phyloP scores from a whole-genome alignment of 2,329 filamentous ascomycete genomes.

The Myriosclerotinia duriaeana region DNA sequence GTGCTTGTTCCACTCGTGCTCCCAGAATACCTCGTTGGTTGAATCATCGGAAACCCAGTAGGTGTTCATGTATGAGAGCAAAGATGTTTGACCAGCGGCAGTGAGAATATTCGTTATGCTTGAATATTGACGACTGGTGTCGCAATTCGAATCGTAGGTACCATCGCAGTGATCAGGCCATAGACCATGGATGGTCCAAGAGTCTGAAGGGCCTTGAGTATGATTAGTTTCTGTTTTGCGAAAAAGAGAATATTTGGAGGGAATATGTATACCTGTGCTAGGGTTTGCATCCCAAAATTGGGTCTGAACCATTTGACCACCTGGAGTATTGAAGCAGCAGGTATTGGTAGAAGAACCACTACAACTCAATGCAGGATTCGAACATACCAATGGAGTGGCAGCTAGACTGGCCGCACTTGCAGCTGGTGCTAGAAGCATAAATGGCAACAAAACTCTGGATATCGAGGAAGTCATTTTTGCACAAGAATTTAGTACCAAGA shows the following conservation, averaged over 20 bases:
- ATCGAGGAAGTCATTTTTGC: conserved; percentile 17
- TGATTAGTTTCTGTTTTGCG: neutral
- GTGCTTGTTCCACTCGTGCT: conserved; percentile 75
- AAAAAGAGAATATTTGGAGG: neutral
- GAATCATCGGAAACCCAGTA: conserved; percentile 63
- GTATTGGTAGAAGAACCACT: conserved; percentile 58
- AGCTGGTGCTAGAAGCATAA: conserved; percentile 20
- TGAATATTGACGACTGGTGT: conserved; percentile 59
- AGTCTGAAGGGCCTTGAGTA: conserved; percentile 51
- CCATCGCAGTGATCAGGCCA: conserved; percentile 68
- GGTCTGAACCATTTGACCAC: conserved; percentile 69
- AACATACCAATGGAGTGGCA: conserved; percentile 34
- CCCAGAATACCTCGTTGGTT: conserved; percentile 65
- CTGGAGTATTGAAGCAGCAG: conserved; percentile 73
- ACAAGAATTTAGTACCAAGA: neutral
- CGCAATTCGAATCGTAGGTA: conserved; percentile 65
- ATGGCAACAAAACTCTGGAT: conserved; percentile 14
- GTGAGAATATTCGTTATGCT: conserved; percentile 64
- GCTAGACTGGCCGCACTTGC: conserved; percentile 26
- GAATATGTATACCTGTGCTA: conserved; percentile 42
- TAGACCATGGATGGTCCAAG: conserved; percentile 73
- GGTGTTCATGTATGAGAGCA: conserved; percentile 64
- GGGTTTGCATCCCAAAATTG: conserved; percentile 76
- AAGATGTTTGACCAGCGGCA: conserved; percentile 52
- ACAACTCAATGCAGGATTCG: conserved; percentile 45